Percentiles rank a stretch among this genome's conserved stretches.
phyloP scores from a whole-genome alignment of 495 filamentous ascomycete genomes.

The Penicillium argentinense region DNA sequence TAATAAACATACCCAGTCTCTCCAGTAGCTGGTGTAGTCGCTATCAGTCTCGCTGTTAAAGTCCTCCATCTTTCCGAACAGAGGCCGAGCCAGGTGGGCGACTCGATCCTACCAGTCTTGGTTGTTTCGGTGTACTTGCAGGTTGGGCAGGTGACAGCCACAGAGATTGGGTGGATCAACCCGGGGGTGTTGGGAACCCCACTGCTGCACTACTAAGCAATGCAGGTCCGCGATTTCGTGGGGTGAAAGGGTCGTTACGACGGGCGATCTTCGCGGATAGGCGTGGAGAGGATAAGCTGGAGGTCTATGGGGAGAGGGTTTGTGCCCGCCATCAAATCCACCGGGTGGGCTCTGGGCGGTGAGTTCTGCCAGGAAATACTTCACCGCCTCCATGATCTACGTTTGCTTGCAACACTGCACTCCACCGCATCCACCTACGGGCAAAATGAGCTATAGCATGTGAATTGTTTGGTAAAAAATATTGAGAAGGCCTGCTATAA shows the following conservation, averaged over 20 bases:
- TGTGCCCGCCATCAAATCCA: slow-evolving; percentile 14
- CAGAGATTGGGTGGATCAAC: slow-evolving; percentile 36
- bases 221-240: background rate
- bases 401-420: slow-evolving; percentile 2
- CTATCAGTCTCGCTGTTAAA: slow-evolving; percentile 97
- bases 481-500: too few relatives aligned
- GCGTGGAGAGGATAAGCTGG: slow-evolving; percentile 5
- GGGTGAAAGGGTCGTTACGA: too few relatives aligned
- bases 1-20: slow-evolving; percentile 84
- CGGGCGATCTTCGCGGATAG: background rate
- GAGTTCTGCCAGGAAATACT: slow-evolving; percentile 11
- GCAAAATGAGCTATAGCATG: background rate
- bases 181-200: slow-evolving; percentile 28
- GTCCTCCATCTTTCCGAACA: slow-evolving; percentile 75
- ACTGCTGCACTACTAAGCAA: slow-evolving; percentile 27
- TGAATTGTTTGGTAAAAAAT: too few relatives aligned
- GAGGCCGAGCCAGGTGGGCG: background rate
- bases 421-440: too few relatives aligned
- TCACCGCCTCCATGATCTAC: slow-evolving; percentile 23
- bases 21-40: slow-evolving; percentile 99
- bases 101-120: slow-evolving; percentile 3
- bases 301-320: slow-evolving; percentile 7
- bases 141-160: slow-evolving; percentile 18
- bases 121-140: slow-evolving; percentile 6
- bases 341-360: slow-evolving; percentile 10